Percentiles rank a stretch among this genome's conserved stretches.
phyloP scores from a whole-genome alignment of 225 moss, liverwort and hornwort species.

The Neckera pumila region DNA sequence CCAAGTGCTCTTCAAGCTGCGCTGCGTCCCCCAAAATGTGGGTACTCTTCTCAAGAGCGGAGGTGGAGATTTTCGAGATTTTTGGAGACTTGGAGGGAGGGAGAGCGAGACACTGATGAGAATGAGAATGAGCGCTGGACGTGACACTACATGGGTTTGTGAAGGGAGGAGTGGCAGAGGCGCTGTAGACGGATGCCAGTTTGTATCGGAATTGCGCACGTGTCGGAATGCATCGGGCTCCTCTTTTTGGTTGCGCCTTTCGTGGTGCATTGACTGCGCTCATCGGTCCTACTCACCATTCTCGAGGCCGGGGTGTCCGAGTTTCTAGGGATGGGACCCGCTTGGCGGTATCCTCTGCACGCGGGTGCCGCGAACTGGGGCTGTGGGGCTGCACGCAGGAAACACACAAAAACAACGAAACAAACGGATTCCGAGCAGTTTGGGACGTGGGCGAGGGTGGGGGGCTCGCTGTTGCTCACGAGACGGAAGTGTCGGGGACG shows the following conservation, averaged over 20 bases:
- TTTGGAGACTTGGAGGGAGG: neutral
- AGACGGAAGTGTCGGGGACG: neutral
- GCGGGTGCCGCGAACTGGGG: neutral
- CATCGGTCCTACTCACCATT: neutral
- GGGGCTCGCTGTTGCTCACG: neutral
- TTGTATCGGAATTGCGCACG: neutral
- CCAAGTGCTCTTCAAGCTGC: neutral
- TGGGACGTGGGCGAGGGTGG: neutral
- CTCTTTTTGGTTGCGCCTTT: neutral
- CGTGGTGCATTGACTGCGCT: neutral
- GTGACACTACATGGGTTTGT: neutral
- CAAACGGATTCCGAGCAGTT: neutral
- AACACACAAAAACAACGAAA: neutral
- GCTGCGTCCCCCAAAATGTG: neutral
- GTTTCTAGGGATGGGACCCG: neutral
- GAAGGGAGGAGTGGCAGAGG: neutral
- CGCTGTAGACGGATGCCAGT: neutral
- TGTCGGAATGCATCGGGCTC: neutral
- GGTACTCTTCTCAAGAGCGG: neutral
- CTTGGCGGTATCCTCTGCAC: neutral
- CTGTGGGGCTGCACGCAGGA: neutral
- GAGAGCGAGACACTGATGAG: neutral
- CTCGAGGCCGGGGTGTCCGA: neutral
- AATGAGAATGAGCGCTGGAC: neutral
- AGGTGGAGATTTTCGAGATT: neutral